phyloP scores from a whole-genome alignment of 192 early-diverging fungal species.

The Gamsiella multidivaricata region DNA sequence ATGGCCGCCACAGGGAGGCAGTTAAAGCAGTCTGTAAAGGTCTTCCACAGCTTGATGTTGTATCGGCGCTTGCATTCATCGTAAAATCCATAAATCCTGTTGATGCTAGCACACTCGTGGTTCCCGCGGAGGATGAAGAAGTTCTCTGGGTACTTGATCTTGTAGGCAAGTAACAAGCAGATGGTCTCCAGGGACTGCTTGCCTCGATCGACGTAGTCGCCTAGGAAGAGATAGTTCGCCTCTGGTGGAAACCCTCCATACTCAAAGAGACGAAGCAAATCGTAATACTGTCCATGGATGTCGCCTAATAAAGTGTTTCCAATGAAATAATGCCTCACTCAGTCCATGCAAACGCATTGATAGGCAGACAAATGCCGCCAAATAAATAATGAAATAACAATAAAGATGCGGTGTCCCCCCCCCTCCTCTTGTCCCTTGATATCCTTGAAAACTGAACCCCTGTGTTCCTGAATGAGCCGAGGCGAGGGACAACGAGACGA shows the following conservation, averaged over 20 bases:
- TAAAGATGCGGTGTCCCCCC: no score
- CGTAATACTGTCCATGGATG: slow-evolving; percentile 97
- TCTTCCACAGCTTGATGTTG: slow-evolving; percentile 99
- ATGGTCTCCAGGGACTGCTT: slow-evolving; percentile 99
- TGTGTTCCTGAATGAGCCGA: background rate
- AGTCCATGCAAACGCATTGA: background rate
- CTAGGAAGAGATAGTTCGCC: slow-evolving; percentile 96
- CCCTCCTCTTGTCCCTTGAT: no score
- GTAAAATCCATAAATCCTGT: slow-evolving; percentile 98
- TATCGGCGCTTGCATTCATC: slow-evolving; percentile 97
- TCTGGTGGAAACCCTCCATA: slow-evolving; percentile 97
- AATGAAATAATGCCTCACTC: slow-evolving; percentile 7
- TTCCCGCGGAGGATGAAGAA: slow-evolving; percentile 99
- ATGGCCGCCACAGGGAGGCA: slow-evolving; percentile 97
- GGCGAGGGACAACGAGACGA: no score
- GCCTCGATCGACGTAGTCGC: slow-evolving; percentile 97
- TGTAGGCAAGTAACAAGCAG: slow-evolving; percentile 95
- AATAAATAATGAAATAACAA: no score
- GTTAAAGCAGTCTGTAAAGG: slow-evolving; percentile 99
- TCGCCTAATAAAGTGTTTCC: no score
- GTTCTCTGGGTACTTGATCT: slow-evolving; percentile 99
- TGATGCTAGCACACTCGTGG: slow-evolving; percentile 97
- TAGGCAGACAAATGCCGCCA: no score
- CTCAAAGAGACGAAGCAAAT: slow-evolving; percentile 94
- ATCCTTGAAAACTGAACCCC: no score